Percentiles rank a stretch among this genome's conserved stretches.
phyloP scores from a whole-genome alignment of 148 eudicot species.

The Linanthus parryae region DNA sequence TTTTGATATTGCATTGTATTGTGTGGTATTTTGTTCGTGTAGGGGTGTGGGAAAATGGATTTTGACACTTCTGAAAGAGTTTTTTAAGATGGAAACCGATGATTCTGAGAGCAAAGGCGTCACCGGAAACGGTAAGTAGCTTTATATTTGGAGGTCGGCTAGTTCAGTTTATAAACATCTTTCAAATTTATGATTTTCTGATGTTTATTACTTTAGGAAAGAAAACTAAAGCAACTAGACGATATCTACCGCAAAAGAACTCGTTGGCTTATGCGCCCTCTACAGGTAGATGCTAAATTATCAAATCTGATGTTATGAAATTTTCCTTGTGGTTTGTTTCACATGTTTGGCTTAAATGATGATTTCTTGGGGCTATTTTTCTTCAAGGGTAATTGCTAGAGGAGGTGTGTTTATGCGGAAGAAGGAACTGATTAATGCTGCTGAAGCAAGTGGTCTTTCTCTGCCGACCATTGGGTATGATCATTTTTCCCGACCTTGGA shows the following conservation, averaged over 20 bases:
- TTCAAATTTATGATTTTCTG: background rate
- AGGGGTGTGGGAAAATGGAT: constrained; percentile 97
- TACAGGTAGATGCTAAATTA: constrained; percentile 82
- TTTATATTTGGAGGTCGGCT: too few species aligned
- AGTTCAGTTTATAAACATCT: too few species aligned
- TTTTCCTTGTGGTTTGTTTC: too few species aligned
- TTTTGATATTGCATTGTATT: too few species aligned
- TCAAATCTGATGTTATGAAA: too few species aligned
- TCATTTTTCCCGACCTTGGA: too few species aligned
- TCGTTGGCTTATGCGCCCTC: constrained; percentile 83
- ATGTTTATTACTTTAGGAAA: constrained; percentile 51
- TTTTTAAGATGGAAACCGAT: constrained; percentile 40
- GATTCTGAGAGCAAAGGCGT: constrained; percentile 37
- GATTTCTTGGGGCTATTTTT: background rate
- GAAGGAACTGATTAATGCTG: constrained; percentile 84
- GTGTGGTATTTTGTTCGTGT: too few species aligned
- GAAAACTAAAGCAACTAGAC: constrained; percentile 37
- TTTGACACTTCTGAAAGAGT: constrained; percentile 59
- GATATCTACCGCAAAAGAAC: constrained; percentile 80
- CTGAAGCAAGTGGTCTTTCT: constrained; percentile 96
- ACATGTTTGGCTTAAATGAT: too few species aligned
- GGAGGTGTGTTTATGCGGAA: constrained; percentile 69
- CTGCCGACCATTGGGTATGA: constrained; percentile 75
- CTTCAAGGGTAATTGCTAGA: constrained; percentile 39
- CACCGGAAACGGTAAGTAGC: constrained; percentile 51